phyloP scores from a whole-genome alignment of 352 stramenopile species.

The Globisporangium nagaii region DNA sequence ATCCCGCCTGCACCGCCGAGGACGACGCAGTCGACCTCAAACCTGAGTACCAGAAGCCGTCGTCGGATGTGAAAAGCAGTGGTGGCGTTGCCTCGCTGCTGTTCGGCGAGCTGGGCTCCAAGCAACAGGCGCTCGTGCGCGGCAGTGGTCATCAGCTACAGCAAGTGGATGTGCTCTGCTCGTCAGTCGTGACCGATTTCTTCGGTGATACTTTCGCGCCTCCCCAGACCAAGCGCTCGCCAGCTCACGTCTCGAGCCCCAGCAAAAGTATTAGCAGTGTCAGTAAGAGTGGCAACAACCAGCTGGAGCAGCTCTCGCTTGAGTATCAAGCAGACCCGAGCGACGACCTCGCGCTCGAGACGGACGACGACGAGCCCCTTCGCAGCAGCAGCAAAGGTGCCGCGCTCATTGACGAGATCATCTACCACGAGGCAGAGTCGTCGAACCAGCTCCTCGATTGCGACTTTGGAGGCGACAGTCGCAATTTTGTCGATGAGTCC shows the following conservation, averaged over 20 bases:
- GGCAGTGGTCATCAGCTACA: not conserved
- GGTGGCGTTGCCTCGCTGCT: not conserved
- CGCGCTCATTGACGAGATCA: conserved; percentile 10
- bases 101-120: not conserved
- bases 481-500: not conserved
- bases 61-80: not conserved
- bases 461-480: not conserved
- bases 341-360: not conserved
- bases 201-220: conserved; percentile 12
- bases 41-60: not conserved
- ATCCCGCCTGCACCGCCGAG: conserved; percentile 3
- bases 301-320: conserved; percentile 2
- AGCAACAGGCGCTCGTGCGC: not conserved
- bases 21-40: not conserved
- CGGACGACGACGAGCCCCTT: not conserved
- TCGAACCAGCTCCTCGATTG: conserved; percentile 8
- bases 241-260: not conserved
- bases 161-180: conserved; percentile 37
- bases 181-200: conserved; percentile 37
- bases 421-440: conserved; percentile 4
- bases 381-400: not conserved
- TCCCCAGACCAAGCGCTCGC: not conserved
- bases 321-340: conserved; percentile 1
- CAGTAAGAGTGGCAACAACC: conserved; percentile 4
- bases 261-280: not conserved